Conservation (phyloP, 2,329 filamentous ascomycete genomes). For the Cladobotryum mycophilum region DNA sequence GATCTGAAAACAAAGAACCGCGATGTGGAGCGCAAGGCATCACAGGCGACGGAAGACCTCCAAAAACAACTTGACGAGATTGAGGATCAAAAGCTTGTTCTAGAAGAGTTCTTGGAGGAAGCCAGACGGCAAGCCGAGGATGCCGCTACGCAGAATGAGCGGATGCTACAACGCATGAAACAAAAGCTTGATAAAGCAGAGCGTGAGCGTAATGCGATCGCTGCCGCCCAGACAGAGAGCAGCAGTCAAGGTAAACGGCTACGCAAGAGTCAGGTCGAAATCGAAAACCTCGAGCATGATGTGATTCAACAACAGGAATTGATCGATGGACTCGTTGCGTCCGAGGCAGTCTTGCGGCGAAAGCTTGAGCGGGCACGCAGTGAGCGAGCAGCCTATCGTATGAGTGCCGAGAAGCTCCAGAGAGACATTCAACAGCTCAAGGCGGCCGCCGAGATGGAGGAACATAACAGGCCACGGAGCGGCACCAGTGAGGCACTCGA, state of each 20-base stretch:
- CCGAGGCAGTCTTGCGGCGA: slow-evolving; percentile 54
- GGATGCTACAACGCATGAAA: slow-evolving; percentile 37
- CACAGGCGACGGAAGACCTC: slow-evolving; percentile 39
- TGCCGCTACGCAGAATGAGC: slow-evolving; percentile 37
- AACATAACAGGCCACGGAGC: slow-evolving; percentile 20
- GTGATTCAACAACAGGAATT: slow-evolving; percentile 62
- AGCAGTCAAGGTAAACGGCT: slow-evolving; percentile 53
- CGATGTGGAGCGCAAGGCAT: slow-evolving; percentile 44
- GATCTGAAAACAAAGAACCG: slow-evolving; percentile 45
- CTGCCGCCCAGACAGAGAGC: slow-evolving; percentile 31
- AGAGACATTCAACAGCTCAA: slow-evolving; percentile 43
- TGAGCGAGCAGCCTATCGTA: slow-evolving; percentile 53
- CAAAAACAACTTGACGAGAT: slow-evolving; percentile 49
- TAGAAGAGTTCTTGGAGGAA: slow-evolving; percentile 54
- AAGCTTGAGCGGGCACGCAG: slow-evolving; percentile 66
- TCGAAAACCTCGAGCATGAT: slow-evolving; percentile 65
- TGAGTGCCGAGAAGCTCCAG: slow-evolving; percentile 49
- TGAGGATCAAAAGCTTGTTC: slow-evolving; percentile 52
- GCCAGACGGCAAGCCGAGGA: slow-evolving; percentile 47
- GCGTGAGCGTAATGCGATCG: slow-evolving; percentile 36
- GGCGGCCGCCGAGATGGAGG: slow-evolving; percentile 18
- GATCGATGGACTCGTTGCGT: slow-evolving; percentile 49
- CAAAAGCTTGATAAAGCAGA: slow-evolving; percentile 46
- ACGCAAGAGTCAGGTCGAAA: slow-evolving; percentile 56
- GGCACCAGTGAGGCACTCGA: slow-evolving; percentile 42